A percentile compares a stretch with the other conserved stretches of the same genome.
Evolutionary conservation across 1,139 yeast species (phyloP).

Genomic region (Pichia terricola): DNA sequence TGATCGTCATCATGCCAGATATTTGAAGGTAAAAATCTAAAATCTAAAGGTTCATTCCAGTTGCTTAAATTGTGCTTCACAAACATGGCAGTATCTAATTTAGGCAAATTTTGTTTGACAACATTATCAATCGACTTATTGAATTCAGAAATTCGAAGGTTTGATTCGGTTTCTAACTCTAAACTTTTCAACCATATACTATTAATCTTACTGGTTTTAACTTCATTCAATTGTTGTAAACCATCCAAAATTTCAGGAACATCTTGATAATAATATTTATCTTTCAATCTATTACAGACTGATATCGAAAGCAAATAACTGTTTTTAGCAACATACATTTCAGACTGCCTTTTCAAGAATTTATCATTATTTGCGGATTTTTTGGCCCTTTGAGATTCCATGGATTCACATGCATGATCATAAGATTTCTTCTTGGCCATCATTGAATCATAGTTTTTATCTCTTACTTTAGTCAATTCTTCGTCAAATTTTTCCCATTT

Average conservation of each 20-base stretch:
- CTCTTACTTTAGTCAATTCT: constrained; percentile 48
- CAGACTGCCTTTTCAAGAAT: constrained; percentile 53
- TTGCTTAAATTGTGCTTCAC: constrained; percentile 69
- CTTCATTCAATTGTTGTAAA: constrained; percentile 76
- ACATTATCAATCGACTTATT: constrained; percentile 47
- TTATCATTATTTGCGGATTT: constrained; percentile 47
- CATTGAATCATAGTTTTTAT: constrained; percentile 53
- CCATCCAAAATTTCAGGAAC: constrained; percentile 85
- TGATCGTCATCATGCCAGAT: constrained; percentile 96
- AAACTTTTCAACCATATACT: constrained; percentile 58
- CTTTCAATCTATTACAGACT: constrained; percentile 83
- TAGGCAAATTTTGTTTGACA: constrained; percentile 63
- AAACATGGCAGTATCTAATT: constrained; percentile 81
- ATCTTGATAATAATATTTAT: constrained; percentile 88
- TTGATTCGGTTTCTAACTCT: constrained; percentile 50
- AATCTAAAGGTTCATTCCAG: constrained; percentile 86
- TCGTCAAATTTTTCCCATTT: constrained; percentile 53
- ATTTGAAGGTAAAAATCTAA: constrained; percentile 75
- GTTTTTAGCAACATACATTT: constrained; percentile 84
- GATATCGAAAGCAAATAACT: constrained; percentile 71
- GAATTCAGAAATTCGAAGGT: constrained; percentile 43
- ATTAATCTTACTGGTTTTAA: constrained; percentile 65
- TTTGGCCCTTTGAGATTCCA: constrained; percentile 75
- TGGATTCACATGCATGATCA: constrained; percentile 68
- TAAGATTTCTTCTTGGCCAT: constrained; percentile 64